Conservation (phyloP, 768 basidiomycete species). For the Auriculariales sp. region DNA sequence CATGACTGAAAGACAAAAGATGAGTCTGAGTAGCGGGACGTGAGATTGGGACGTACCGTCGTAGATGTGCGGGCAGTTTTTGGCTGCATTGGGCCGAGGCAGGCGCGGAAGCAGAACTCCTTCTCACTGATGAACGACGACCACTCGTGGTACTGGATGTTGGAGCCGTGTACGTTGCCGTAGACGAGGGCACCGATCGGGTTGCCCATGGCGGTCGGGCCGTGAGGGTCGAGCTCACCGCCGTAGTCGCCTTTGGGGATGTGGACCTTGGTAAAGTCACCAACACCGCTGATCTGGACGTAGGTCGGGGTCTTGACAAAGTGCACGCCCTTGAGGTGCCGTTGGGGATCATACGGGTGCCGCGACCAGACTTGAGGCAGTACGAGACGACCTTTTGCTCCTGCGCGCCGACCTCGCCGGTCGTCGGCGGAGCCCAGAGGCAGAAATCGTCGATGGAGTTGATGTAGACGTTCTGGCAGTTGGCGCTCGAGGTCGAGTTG, state of each 20-base stretch:
- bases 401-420: slow-evolving; percentile 42
- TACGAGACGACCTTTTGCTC: slow-evolving; percentile 44
- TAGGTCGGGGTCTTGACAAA: slow-evolving; percentile 31
- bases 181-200: slow-evolving; percentile 27
- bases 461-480: slow-evolving; percentile 50
- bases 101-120: slow-evolving; percentile 30
- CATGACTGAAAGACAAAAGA: slow-evolving; percentile 10
- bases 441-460: slow-evolving; percentile 39
- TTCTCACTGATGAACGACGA: slow-evolving; percentile 27
- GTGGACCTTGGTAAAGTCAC: slow-evolving; percentile 25
- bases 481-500: slow-evolving; percentile 34
- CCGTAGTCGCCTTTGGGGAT: slow-evolving; percentile 22
- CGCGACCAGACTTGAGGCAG: slow-evolving; percentile 31
- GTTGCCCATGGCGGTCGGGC: slow-evolving; percentile 23
- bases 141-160: slow-evolving; percentile 29
- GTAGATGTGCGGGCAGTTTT: slow-evolving; percentile 17
- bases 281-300: slow-evolving; percentile 24
- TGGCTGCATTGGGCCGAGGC: slow-evolving; percentile 16
- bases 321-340: slow-evolving; percentile 25
- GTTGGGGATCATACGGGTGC: slow-evolving; percentile 26
- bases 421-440: slow-evolving; percentile 20
- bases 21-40: background rate
- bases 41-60: slow-evolving; percentile 15
- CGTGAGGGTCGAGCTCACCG: slow-evolving; percentile 31
- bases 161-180: slow-evolving; percentile 21